A percentile compares a stretch with the other conserved stretches of the same genome.
phyloP scores from a whole-genome alignment of 768 basidiomycete genomes.

The Lanmaoa pseudosensibilis region DNA sequence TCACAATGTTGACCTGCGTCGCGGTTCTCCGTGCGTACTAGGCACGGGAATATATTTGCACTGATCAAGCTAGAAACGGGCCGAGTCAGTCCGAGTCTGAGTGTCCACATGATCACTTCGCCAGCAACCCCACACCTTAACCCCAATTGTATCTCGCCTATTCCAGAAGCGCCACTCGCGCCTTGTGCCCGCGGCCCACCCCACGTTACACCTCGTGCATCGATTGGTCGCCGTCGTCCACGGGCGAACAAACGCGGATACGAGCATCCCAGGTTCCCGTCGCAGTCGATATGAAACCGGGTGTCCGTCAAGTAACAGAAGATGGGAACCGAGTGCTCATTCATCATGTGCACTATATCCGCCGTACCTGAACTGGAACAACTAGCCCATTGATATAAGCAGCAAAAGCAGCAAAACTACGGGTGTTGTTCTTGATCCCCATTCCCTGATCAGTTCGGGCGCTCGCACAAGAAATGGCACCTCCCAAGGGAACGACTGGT shows the following conservation, averaged over 20 bases:
- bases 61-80: not conserved
- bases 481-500: slow-evolving; percentile 45
- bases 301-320: not conserved
- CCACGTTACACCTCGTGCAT: not conserved
- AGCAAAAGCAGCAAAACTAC: slow-evolving; percentile 5
- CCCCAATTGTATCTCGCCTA: not conserved
- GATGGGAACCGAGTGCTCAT: not conserved
- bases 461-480: slow-evolving; percentile 32
- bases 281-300: not conserved
- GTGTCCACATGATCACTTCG: slow-evolving; percentile 11
- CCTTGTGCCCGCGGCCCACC: not conserved
- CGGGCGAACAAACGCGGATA: not conserved
- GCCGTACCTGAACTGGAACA: slow-evolving; percentile 1
- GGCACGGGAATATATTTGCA: not conserved
- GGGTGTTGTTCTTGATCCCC: slow-evolving; percentile 1
- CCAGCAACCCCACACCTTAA: not conserved
- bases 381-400: slow-evolving; percentile 13
- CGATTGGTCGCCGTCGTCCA: not conserved
- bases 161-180: slow-evolving; percentile 4
- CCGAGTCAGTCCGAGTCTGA: not conserved
- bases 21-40: not conserved
- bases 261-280: not conserved
- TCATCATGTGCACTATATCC: slow-evolving; percentile 3
- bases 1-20: not conserved
- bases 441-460: slow-evolving; percentile 1